Conservation (phyloP, 1,284 basidiomycete species). For the Ganoderma multipileum region DNA sequence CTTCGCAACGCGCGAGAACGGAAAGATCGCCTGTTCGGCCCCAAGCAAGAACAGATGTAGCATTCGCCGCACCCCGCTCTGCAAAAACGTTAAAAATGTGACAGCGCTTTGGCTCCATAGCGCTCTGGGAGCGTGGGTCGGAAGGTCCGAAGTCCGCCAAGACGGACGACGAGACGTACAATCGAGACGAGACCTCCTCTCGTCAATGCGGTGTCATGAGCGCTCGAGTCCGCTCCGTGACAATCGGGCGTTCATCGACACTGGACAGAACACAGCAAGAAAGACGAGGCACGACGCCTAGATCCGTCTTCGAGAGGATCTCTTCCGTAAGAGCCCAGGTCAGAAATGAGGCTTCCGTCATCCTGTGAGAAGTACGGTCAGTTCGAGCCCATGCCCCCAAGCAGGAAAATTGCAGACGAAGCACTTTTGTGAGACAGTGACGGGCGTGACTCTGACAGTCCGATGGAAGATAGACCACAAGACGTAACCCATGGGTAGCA, state of each 20-base stretch:
- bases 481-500: slow-evolving; percentile 2
- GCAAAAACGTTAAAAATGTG: background rate
- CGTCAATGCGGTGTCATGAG: slow-evolving; percentile 11
- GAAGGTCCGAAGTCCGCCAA: slow-evolving; percentile 2
- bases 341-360: background rate
- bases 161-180: slow-evolving; percentile 17
- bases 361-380: background rate
- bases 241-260: slow-evolving; percentile 23
- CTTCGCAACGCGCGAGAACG: slow-evolving; percentile 14
- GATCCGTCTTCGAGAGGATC: background rate
- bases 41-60: slow-evolving; percentile 10
- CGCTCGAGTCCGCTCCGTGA: slow-evolving; percentile 28
- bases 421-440: background rate
- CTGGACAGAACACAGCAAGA: slow-evolving; percentile 19
- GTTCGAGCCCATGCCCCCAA: background rate
- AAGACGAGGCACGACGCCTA: background rate
- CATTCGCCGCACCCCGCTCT: background rate
- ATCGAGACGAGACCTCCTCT: slow-evolving; percentile 16
- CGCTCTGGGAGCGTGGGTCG: slow-evolving; percentile 22
- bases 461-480: slow-evolving; percentile 3
- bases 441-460: background rate
- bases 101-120: slow-evolving; percentile 7
- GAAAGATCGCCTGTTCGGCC: slow-evolving; percentile 18
- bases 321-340: background rate
- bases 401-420: slow-evolving; percentile 5